Conservation (phyloP, 306 rosid species). For the Abrus precatorius region DNA sequence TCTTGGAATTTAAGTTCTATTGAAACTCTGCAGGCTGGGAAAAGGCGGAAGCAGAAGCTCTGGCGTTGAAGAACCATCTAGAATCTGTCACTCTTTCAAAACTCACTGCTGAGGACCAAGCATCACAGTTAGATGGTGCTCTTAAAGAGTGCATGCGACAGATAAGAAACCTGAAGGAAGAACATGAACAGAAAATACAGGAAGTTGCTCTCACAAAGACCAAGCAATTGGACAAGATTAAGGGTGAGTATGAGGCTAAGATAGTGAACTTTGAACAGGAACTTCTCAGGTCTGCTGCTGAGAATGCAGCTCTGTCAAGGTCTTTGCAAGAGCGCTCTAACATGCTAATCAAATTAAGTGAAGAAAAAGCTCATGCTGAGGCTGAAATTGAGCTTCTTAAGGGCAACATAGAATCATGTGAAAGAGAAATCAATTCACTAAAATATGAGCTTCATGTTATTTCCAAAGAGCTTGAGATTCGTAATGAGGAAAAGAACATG, state of each 20-base stretch:
- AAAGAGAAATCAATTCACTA: slow-evolving; percentile 93
- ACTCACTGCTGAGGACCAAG: slow-evolving; percentile 95
- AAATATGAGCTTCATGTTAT: slow-evolving; percentile 89
- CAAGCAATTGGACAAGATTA: slow-evolving; percentile 86
- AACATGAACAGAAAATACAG: slow-evolving; percentile 88
- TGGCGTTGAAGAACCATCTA: slow-evolving; percentile 85
- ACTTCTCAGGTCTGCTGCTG: slow-evolving; percentile 87
- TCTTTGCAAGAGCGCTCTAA: slow-evolving; percentile 96
- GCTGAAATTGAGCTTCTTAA: slow-evolving; percentile 90
- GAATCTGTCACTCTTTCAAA: slow-evolving; percentile 89
- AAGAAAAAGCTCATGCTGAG: slow-evolving; percentile 94
- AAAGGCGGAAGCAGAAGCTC: slow-evolving; percentile 99
- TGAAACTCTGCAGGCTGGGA: slow-evolving; percentile 86
- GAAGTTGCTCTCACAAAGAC: slow-evolving; percentile 78
- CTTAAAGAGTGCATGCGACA: slow-evolving; percentile 98
- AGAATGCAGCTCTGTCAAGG: slow-evolving; percentile 84
- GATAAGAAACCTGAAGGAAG: slow-evolving; percentile 94
- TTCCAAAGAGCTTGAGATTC: slow-evolving; percentile 96
- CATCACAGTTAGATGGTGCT: slow-evolving; percentile 97
- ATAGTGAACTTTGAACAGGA: slow-evolving; percentile 86
- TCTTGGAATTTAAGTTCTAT: slow-evolving; percentile 33
- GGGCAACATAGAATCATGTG: slow-evolving; percentile 86
- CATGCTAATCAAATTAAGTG: slow-evolving; percentile 80
- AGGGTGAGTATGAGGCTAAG: slow-evolving; percentile 85
- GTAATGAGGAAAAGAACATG: slow-evolving; percentile 99